Conservation (phyloP, 1,139 yeast genomes). For the Debaryomycetaceae sp. region DNA sequence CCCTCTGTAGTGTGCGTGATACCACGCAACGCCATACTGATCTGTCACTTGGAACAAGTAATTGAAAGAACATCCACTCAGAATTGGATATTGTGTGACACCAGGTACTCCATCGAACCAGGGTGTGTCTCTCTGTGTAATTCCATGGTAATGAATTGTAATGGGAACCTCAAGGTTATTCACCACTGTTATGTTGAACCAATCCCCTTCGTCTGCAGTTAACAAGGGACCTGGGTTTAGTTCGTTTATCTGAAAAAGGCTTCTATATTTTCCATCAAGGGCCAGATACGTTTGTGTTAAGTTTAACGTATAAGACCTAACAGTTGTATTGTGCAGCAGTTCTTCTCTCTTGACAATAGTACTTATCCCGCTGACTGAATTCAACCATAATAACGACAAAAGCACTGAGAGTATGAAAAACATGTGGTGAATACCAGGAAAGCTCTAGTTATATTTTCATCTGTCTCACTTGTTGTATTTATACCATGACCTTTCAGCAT, state of each 20-base stretch:
- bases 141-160: constrained; percentile 48
- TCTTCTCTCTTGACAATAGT: background rate
- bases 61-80: constrained; percentile 28
- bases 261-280: constrained; percentile 16
- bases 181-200: constrained; percentile 22
- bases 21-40: constrained; percentile 49
- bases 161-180: constrained; percentile 30
- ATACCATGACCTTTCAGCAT: background rate
- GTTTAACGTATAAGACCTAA: constrained; percentile 9
- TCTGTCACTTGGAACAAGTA: constrained; percentile 36
- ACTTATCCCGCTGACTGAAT: background rate
- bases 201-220: constrained; percentile 34
- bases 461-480: background rate
- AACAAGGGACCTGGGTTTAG: constrained; percentile 34
- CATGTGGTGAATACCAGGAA: background rate
- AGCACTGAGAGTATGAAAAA: background rate
- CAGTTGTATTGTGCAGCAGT: constrained; percentile 3
- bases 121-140: constrained; percentile 36
- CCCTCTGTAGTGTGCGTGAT: constrained; percentile 48
- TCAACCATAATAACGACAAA: no score
- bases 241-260: constrained; percentile 27
- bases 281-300: constrained; percentile 12
- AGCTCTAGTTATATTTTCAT: no score
- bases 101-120: constrained; percentile 44
- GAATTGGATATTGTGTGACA: constrained; percentile 39